Evolutionary conservation across 2,329 filamentous ascomycete species (phyloP).

Genomic region (Hypocreales sp.): DNA sequence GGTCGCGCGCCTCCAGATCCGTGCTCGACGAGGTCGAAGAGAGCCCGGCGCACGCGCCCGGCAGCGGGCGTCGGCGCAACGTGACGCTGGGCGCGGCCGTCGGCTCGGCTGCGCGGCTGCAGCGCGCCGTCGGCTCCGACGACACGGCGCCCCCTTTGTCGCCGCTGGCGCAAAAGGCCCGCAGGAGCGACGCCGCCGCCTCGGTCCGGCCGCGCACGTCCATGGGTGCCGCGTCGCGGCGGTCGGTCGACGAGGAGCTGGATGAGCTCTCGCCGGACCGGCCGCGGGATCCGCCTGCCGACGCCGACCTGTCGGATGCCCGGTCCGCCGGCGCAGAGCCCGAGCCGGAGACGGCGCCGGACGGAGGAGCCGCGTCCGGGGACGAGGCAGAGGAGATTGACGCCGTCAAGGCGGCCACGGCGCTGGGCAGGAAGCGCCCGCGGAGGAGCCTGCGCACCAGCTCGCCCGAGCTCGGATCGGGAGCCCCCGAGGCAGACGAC

Average conservation of each 20-base stretch:
- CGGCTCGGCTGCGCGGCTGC: constrained; percentile 26
- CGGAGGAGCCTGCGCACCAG: constrained; percentile 19
- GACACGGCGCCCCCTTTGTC: constrained; percentile 19
- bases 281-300: constrained; percentile 3
- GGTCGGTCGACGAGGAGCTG: constrained; percentile 6
- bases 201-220: constrained; percentile 15
- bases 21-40: constrained; percentile 16
- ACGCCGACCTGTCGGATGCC: constrained; percentile 1
- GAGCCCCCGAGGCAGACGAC: constrained; percentile 12
- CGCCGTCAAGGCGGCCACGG: constrained; percentile 24
- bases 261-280: constrained; percentile 20
- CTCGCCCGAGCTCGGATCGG: constrained; percentile 26
- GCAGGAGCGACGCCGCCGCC: constrained; percentile 16
- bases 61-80: constrained; percentile 33
- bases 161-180: constrained; percentile 25
- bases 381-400: constrained; percentile 28
- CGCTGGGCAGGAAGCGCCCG: constrained; percentile 26
- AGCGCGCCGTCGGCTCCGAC: constrained; percentile 19
- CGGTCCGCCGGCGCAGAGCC: constrained; percentile 3
- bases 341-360: constrained; percentile 3
- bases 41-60: constrained; percentile 37
- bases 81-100: constrained; percentile 19
- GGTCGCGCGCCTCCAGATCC: too few relatives aligned
- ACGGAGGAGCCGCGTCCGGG: constrained; percentile 9
- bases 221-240: neutral